These are phyloP conservation scores for Trichoderma lentiforme DNA, from an alignment of 2,329 filamentous ascomycete species.

Conservation along the genomic window DNA sequence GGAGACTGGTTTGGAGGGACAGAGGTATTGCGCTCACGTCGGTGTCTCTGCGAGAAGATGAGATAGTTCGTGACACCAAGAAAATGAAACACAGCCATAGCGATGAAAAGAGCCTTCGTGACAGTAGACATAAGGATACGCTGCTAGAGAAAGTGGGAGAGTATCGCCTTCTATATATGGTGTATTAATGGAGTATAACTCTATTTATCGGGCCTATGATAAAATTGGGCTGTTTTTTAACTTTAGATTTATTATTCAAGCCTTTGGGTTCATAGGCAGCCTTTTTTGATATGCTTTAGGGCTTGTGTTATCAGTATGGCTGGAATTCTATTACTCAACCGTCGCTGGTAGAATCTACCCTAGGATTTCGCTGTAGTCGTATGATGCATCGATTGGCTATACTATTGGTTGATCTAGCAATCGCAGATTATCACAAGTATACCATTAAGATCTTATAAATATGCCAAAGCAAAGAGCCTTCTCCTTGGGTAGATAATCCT, in stretches of 20 bases:
- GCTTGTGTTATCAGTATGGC: neutral
- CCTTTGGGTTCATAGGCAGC: neutral
- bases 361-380: neutral
- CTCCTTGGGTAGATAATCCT: too few relatives aligned
- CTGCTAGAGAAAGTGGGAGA: neutral
- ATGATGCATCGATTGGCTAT: neutral
- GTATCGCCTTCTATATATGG: neutral
- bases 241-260: neutral
- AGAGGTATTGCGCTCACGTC: neutral
- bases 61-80: neutral
- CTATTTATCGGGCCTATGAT: neutral
- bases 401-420: neutral
- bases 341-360: neutral
- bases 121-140: neutral
- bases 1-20: neutral
- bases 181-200: neutral
- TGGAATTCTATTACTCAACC: neutral
- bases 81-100: neutral
- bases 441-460: neutral
- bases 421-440: neutral
- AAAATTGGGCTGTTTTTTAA: neutral
- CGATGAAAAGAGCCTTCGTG: neutral
- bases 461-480: neutral
- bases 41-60: neutral
- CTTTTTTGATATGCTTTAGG: neutral